Base-by-base conservation (phyloP, 2,329 filamentous ascomycete genomes). In the Chalaropsis thielavioides region DNA sequence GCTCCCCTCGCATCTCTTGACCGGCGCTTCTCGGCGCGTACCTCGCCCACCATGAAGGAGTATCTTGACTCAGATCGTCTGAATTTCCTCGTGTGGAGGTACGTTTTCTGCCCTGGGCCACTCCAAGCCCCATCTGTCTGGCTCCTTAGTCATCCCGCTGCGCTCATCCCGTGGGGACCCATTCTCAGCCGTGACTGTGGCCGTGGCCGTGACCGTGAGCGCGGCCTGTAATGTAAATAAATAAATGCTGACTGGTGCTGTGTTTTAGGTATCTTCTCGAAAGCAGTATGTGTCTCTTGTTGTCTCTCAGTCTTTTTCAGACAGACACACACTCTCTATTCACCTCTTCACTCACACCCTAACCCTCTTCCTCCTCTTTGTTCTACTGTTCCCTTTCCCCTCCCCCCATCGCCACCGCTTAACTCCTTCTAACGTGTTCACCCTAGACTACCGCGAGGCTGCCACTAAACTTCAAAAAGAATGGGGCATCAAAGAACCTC, bases 41-140 rank as follows among this genome's bases (percentile, higher is more conserved):
- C 61, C 65, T 63, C 65, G 67, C 68, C 69, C 69, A 74, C 71
- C 71, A 84, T 83, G 81, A 84, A 83, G 77, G 82, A 84, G 76
- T 79, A 79, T 72, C 78, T 87, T 71, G 81, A 85, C 79, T 85
- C 82, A 69, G 80, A 86, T 75, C 80, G 82, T 78, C 78, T 86
- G 79, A 87, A 86, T 78, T 86, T 83, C 79, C 80, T 87, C 74
- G 80, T 87, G 73, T 87, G 84, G 84, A 85, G 83, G 84, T 87
- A 79, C 75, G 83, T 81, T 38, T 63, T 35, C 31, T 31, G 31
- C 31, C 31, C 2, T 6, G 31, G 31, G 31, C 31, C 31, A 31
- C 31, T 3, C 2, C 31, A 31, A 6, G 31, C 6, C 31, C 31
- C 19, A 38, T 41, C 56, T 40, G 38, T 44, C 19, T 63, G 27